These are phyloP conservation scores for Arachnopeziza araneosa DNA, from an alignment of 2,329 filamentous ascomycete genomes.

Conservation along the genomic window DNA sequence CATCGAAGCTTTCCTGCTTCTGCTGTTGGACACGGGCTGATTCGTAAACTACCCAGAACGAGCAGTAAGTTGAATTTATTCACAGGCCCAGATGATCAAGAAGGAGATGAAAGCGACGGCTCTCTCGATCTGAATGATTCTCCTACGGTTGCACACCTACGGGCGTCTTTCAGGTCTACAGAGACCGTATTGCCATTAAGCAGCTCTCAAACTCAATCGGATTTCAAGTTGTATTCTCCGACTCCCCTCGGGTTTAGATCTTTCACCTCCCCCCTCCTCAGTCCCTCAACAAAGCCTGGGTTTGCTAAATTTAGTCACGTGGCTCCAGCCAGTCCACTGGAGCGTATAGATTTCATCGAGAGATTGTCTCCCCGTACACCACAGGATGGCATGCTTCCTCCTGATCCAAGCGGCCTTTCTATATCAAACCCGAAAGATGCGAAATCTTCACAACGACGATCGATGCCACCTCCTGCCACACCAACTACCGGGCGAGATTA, in stretches of 20 bases:
- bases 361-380: conserved; percentile 68
- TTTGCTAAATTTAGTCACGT: conserved; percentile 48
- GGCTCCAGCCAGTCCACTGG: conserved; percentile 56
- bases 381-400: conserved; percentile 64
- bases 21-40: conserved; percentile 21
- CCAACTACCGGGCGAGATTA: conserved; percentile 60
- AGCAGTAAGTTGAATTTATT: conserved; percentile 33
- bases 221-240: conserved; percentile 25
- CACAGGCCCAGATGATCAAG: conserved; percentile 22
- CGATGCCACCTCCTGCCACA: conserved; percentile 66
- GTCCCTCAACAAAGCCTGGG: conserved; percentile 34
- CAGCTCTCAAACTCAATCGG: conserved; percentile 32
- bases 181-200: conserved; percentile 37
- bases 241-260: conserved; percentile 23
- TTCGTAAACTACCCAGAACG: conserved; percentile 26
- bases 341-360: conserved; percentile 46
- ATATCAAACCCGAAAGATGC: conserved; percentile 59
- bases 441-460: conserved; percentile 32
- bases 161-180: conserved; percentile 29
- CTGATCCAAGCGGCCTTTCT: conserved; percentile 76
- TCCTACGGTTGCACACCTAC: conserved; percentile 31
- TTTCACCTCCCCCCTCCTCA: conserved; percentile 28
- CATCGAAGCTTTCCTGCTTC: conserved; percentile 24
- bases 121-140: conserved; percentile 28
- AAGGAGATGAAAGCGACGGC: conserved; percentile 26